Conservation (phyloP, 306 rosid species). For the Quercus robur region DNA sequence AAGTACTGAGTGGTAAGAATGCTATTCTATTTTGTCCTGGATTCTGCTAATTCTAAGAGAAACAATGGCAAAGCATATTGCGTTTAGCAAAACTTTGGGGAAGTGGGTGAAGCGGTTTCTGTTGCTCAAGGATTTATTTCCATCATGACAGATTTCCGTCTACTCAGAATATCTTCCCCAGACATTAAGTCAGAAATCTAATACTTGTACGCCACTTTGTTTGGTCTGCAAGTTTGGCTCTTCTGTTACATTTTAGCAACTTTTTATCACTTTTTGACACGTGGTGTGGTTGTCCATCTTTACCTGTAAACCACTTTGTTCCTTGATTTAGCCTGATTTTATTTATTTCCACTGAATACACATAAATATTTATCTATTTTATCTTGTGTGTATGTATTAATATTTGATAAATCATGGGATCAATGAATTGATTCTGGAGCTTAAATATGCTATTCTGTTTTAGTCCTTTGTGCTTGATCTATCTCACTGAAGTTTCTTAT, state of each 20-base stretch:
- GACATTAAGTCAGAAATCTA: conserved; percentile 36
- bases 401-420: neutral
- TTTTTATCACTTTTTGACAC: neutral
- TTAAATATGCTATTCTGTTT: neutral
- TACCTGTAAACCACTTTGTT: too few relatives aligned
- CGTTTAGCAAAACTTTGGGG: conserved; percentile 18
- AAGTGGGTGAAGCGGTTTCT: conserved; percentile 29
- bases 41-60: neutral
- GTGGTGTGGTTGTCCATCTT: neutral
- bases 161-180: conserved; percentile 29
- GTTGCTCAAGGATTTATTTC: conserved; percentile 22
- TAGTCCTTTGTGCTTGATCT: neutral
- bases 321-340: too few relatives aligned
- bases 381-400: too few relatives aligned
- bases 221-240: conserved; percentile 65
- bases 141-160: conserved; percentile 11
- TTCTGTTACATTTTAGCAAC: conserved; percentile 32
- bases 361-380: neutral
- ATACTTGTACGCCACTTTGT: conserved; percentile 39
- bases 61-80: neutral
- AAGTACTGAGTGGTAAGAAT: neutral
- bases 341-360: neutral
- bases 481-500: neutral
- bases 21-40: neutral
- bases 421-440: neutral